Evolutionary conservation across 768 basidiomycete genomes (phyloP), one percentile per base, ranked within the genome.

Genomic region (Boletales sp.): DNA sequence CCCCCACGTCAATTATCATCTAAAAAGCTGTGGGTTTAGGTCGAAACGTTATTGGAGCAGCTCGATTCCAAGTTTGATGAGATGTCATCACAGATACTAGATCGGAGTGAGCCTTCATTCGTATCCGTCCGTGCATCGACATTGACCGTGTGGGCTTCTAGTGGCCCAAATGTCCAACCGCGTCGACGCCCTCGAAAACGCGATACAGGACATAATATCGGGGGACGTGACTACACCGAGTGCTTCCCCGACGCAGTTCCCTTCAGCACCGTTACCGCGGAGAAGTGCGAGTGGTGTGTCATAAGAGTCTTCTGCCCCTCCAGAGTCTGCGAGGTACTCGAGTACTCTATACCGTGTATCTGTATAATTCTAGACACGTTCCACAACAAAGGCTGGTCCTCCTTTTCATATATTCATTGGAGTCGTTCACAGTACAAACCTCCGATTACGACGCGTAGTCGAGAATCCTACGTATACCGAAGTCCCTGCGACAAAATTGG

Each of bases 161-260:
- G 94, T 97, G 94, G 81, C 73, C 48, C 87, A 92, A 60, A 97
- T 95, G 94, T 94, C 93, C 2, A 79, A 81, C 35, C 81, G 94
- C 39, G 93, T 97, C 18, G 93, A 97, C 60, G 81, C 88, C 15
- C 75, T 97, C 29, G 94, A 97, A 63, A 83, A 83, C 15, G 83
- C 93, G 11, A 94, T 97, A 48, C 90, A 94, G 57, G 93, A 95
- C 61, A 88, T 95, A 42, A 93, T 97, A 62, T 89, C 85, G 53
- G 83, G 82, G 27, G 88, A 87, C 51, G 67, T 80, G 14, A 54
- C 69, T 32, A 60, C 73, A 5, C 63, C 73, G 21, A 81, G 75
- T 55, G 70, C 82, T 35, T 87, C 86, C 5, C 84, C 87, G 8
- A 75, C 81, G 4, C 77, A 77, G 29, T 56, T 55, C 32, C 48